These are phyloP conservation scores for Fusarium continuum DNA, from an alignment of 2,329 filamentous ascomycete species.

Conservation along the genomic window DNA sequence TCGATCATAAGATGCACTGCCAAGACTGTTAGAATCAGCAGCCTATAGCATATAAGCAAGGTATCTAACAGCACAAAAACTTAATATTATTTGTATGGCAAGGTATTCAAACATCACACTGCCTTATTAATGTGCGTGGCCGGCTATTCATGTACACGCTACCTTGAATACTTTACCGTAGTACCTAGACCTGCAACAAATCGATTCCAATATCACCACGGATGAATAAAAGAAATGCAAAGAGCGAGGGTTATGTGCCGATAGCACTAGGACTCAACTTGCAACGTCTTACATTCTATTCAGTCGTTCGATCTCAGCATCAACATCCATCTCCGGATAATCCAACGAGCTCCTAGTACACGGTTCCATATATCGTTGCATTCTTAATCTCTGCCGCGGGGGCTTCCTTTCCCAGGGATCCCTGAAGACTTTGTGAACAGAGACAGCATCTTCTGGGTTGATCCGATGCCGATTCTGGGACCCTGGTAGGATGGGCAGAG, in stretches of 20 bases:
- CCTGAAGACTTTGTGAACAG: conserved; percentile 1
- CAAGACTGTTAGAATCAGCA: not conserved
- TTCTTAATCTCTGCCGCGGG: not conserved
- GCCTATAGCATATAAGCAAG: not conserved
- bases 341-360: not conserved
- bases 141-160: too few relatives aligned
- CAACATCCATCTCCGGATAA: not conserved
- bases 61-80: too few relatives aligned
- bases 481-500: conserved; percentile 6
- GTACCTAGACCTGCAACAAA: too few relatives aligned
- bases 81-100: too few relatives aligned
- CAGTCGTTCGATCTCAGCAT: not conserved
- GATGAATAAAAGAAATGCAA: too few relatives aligned
- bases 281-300: not conserved
- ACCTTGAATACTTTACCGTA: too few relatives aligned
- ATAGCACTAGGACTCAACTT: too few relatives aligned
- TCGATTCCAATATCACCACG: too few relatives aligned
- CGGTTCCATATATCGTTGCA: not conserved
- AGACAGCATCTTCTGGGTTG: conserved; percentile 6
- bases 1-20: not conserved
- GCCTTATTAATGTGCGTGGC: too few relatives aligned
- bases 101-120: too few relatives aligned
- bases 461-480: conserved; percentile 1
- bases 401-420: conserved; percentile 26
- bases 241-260: too few relatives aligned